Base-by-base conservation (phyloP, 148 eudicot species). In the Persicaria maculosa region DNA sequence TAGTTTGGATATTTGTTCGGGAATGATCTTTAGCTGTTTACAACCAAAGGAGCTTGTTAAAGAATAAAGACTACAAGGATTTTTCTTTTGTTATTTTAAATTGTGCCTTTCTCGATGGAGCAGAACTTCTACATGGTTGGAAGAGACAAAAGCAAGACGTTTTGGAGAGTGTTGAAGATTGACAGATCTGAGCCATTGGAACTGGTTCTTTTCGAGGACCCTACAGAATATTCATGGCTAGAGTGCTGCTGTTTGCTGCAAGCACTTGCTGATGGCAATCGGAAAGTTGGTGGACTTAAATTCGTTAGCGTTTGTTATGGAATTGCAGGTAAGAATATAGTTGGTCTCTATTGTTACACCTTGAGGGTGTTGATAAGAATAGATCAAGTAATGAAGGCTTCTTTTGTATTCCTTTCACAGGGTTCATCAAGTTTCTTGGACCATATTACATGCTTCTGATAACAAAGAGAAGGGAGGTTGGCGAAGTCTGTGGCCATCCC, bases 41-140 rank as follows among this genome's bases (percentile, higher is more conserved):
- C 52, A 48, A 48, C 52, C 52, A 48, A 48, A 31, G 40, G 40
- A 31, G 3, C 40, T 31, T 31, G 52, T 48, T 9, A 48, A 48
- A 48, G 52, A 48, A 6, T 9, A 48, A 48, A 48, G 52, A 48
- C 9, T 48, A 0, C 52, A 48, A 12, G 65, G 43, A 6, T 9
- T 59, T 58, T 59, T 59, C 36, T n/a, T 59, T 8, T 1, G 65
- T 19, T 9, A 62, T 10, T 0, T 17, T 57, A 57, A 57, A 19
- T 62, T 10, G 40, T 62, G 68, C 55, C 5, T 52, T n/a, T 71
- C 6, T 10, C 40, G 22, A 22, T 80, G 62, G 79, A 50, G 69
- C 88, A 96, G 99, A 87, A 89, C 78, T 96, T 92, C 72, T 96
- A 92, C 81, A 82, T 96, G 94, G 80, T 96, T 74, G 99, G 99